Conservation (phyloP, 805 yeast species). For the Pichia heedii region DNA sequence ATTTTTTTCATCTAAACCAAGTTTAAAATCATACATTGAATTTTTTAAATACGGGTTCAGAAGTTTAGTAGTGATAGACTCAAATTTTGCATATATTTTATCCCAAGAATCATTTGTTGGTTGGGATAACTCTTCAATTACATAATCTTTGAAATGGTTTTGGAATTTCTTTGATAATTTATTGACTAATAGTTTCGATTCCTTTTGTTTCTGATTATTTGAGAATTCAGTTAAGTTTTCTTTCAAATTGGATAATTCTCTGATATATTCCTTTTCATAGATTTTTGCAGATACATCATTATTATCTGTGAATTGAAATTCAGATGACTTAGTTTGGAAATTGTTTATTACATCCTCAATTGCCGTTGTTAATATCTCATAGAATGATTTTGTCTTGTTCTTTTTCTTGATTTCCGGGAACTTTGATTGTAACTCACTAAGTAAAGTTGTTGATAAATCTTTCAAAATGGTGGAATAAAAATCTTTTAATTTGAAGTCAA, state of each 20-base stretch:
- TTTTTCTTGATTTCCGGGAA: conserved; percentile 14
- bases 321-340: conserved; percentile 14
- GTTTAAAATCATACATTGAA: conserved; percentile 45
- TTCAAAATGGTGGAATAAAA: conserved; percentile 36
- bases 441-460: conserved; percentile 27
- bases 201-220: conserved; percentile 29
- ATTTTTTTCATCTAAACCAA: conserved; percentile 44
- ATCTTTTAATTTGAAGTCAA: conserved; percentile 38
- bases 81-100: conserved; percentile 37
- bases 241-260: conserved; percentile 1
- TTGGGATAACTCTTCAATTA: conserved; percentile 37
- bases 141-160: conserved; percentile 39
- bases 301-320: not conserved
- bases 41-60: conserved; percentile 12
- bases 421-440: conserved; percentile 23
- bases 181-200: conserved; percentile 33
- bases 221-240: not conserved
- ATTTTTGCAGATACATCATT: conserved; percentile 23
- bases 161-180: conserved; percentile 40
- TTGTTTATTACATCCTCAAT: conserved; percentile 17
- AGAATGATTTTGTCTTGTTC: not conserved
- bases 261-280: conserved; percentile 24
- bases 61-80: conserved; percentile 9
- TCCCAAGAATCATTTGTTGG: conserved; percentile 59
- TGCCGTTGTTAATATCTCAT: not conserved